Conservation (phyloP, 2,329 filamentous ascomycete species). For the Ophiostoma australiae region DNA sequence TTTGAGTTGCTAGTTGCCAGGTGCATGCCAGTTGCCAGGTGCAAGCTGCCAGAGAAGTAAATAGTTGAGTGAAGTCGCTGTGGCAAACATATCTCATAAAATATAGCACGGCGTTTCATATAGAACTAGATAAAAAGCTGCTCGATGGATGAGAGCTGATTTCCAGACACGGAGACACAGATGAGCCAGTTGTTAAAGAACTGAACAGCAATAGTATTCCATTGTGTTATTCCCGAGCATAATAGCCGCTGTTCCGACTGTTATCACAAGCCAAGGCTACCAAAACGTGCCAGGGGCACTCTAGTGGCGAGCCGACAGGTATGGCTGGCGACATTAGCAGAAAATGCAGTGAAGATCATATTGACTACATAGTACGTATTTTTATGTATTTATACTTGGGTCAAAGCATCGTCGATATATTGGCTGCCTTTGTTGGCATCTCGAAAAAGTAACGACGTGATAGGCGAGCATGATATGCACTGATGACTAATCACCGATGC, state of each 20-base stretch:
- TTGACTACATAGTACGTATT: neutral
- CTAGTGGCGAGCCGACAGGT: neutral
- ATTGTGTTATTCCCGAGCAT: neutral
- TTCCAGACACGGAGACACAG: too few species aligned
- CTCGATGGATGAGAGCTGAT: too few species aligned
- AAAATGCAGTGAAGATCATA: neutral
- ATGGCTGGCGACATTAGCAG: neutral
- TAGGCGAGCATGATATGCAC: neutral
- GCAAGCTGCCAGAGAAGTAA: too few species aligned
- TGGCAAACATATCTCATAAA: too few species aligned
- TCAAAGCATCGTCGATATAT: neutral
- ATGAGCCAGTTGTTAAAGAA: neutral
- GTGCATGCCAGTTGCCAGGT: too few species aligned
- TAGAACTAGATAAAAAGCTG: too few species aligned
- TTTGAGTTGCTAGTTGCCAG: neutral
- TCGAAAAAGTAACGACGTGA: neutral
- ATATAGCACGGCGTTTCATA: too few species aligned
- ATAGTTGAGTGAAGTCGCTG: too few species aligned
- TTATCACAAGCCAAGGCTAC: slow-evolving; percentile 9
- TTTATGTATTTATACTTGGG: neutral
- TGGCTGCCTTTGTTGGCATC: neutral
- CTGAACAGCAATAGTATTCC: neutral
- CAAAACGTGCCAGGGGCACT: neutral
- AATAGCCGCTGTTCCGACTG: neutral
- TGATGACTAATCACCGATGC: neutral